Conservation (phyloP, 139 green algal genomes). For the Astrephomene gubernaculifera region DNA sequence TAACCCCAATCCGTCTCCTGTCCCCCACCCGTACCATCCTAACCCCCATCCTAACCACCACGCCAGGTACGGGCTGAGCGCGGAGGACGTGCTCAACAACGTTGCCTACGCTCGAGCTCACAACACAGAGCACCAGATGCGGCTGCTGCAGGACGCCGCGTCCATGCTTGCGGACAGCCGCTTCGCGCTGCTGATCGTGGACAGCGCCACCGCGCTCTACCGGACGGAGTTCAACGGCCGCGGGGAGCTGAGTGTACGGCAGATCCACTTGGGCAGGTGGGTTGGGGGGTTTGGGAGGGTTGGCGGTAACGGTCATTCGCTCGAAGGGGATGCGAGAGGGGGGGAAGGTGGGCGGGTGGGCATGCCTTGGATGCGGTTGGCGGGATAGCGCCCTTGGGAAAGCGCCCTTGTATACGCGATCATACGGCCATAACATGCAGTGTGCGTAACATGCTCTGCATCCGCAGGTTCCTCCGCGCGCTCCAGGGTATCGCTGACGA, state of each 20-base stretch:
- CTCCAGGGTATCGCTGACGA: conserved; percentile 95
- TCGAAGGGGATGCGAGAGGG: too few species aligned
- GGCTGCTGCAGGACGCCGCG: conserved; percentile 90
- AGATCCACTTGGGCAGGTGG: conserved; percentile 73
- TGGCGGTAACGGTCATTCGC: not conserved
- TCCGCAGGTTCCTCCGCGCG: conserved; percentile 84
- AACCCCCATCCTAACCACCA: too few species aligned
- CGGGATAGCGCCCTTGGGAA: too few species aligned
- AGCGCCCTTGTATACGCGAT: too few species aligned
- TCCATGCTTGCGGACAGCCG: conserved; percentile 94
- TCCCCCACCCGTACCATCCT: too few species aligned
- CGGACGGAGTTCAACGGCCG: conserved; percentile 89
- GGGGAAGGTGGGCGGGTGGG: too few species aligned
- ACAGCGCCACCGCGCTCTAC: conserved; percentile 95
- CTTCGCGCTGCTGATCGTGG: conserved; percentile 96
- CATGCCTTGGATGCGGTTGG: too few species aligned
- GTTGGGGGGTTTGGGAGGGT: not conserved
- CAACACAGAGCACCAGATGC: conserved; percentile 98
- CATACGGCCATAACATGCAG: too few species aligned
- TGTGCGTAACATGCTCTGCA: not conserved
- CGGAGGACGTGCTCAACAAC: conserved; percentile 97
- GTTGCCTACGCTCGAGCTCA: conserved; percentile 97
- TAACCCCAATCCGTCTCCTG: too few species aligned
- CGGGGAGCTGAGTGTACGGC: conserved; percentile 89
- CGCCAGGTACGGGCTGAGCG: conserved; percentile 84